Evolutionary conservation across 805 yeast species (phyloP).

Genomic region (Cyberlindnera misumaiensis): DNA sequence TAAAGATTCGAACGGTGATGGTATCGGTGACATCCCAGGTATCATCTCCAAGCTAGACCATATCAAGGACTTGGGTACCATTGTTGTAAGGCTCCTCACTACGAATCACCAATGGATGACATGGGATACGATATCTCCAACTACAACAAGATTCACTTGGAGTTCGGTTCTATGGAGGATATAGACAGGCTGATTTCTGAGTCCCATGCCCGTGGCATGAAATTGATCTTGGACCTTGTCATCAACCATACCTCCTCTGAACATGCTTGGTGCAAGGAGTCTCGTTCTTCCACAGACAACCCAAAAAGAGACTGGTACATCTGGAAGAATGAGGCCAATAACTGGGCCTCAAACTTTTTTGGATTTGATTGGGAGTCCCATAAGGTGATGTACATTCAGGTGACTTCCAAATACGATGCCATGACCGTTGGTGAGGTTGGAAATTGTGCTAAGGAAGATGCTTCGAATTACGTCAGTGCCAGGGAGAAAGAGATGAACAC

Average conservation of each 20-base stretch:
- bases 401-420: slow-evolving; percentile 39
- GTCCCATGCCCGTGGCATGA: slow-evolving; percentile 43
- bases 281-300: slow-evolving; percentile 41
- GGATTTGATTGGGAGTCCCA: slow-evolving; percentile 56
- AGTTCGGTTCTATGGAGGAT: slow-evolving; percentile 49
- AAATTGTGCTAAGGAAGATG: slow-evolving; percentile 33
- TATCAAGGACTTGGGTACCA: slow-evolving; percentile 41
- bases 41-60: slow-evolving; percentile 46
- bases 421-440: slow-evolving; percentile 57
- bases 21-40: slow-evolving; percentile 52
- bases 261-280: slow-evolving; percentile 54
- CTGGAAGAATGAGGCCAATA: slow-evolving; percentile 53
- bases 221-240: slow-evolving; percentile 47
- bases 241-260: slow-evolving; percentile 51
- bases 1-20: slow-evolving; percentile 54
- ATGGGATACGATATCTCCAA: slow-evolving; percentile 59
- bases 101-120: slow-evolving; percentile 52
- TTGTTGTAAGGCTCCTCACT: slow-evolving; percentile 55
- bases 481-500: slow-evolving; percentile 33
- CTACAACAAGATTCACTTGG: slow-evolving; percentile 44
- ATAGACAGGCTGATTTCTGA: slow-evolving; percentile 42
- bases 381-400: slow-evolving; percentile 40
- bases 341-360: slow-evolving; percentile 47
- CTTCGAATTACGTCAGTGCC: slow-evolving; percentile 36
- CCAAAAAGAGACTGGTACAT: slow-evolving; percentile 58